These are phyloP conservation scores for Sedum album DNA, from an alignment of 164 flowering plant species.

Conservation along the genomic window DNA sequence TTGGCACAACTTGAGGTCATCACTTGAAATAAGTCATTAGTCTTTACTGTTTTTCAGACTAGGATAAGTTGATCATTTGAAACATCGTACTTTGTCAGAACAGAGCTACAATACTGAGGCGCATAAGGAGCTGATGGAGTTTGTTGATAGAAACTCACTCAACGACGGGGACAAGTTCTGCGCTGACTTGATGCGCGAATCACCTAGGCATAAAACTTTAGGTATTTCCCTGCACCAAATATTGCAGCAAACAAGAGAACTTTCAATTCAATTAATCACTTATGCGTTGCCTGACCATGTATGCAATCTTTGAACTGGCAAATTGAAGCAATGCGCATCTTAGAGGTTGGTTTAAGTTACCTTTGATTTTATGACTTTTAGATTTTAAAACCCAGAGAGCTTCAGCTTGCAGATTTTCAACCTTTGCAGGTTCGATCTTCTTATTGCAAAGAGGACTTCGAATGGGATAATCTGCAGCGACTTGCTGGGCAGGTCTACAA, in stretches of 20 bases:
- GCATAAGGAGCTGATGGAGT: constrained; percentile 62
- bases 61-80: constrained; percentile 19
- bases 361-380: background rate
- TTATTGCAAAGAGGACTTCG: constrained; percentile 75
- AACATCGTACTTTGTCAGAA: constrained; percentile 23
- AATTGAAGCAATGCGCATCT: constrained; percentile 61
- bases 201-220: constrained; percentile 59
- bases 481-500: constrained; percentile 21
- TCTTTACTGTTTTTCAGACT: constrained; percentile 28
- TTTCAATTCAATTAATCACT: background rate
- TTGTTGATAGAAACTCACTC: constrained; percentile 47
- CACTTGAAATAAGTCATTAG: background rate
- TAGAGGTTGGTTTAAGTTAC: constrained; percentile 51
- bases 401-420: too few relatives aligned
- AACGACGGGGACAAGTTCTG: constrained; percentile 80
- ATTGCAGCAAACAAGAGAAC: background rate
- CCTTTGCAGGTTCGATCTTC: constrained; percentile 68
- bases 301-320: constrained; percentile 1
- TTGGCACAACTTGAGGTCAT: constrained; percentile 74
- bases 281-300: background rate
- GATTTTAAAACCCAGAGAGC: too few relatives aligned
- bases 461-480: constrained; percentile 81
- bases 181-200: constrained; percentile 71
- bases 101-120: constrained; percentile 93
- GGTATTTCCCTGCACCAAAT: constrained; percentile 28